Base-by-base conservation (phyloP, 352 stramenopile genomes). In the Phytophthora aleatoria region DNA sequence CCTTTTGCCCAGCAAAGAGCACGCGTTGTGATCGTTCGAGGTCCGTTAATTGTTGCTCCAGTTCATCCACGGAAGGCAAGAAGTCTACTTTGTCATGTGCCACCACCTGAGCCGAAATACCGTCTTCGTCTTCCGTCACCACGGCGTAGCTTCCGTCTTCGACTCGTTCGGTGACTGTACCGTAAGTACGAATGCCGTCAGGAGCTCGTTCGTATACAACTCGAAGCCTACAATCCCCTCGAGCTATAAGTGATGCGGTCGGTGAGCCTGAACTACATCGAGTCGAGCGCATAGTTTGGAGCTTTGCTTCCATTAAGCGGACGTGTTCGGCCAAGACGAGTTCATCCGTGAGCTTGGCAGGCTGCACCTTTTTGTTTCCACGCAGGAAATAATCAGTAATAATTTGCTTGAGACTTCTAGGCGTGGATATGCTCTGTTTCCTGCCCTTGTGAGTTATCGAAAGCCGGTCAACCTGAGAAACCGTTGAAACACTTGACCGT, bases 291-390 rank as follows among this genome's bases (percentile, higher is more conserved):
- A 76, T 76, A 6, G 28, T 47, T 33, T 67, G 57, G 8, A 77
- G 50, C 10, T 74, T 77, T 24, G 43, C 54, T 24, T 76, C 57
- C 76, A 87, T 85, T 1, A 70, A 54, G 0, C 68, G 69, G 12
- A 85, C 45, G n/a, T 67, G 67, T 26, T 80, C 73, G 13, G 57
- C 48, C 20, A 77, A 48, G 15, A 56, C 68, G 30, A 81, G 45
- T 11, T 67, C 70, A 2, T 54, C 62, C 3, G 61, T 67, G 11
- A n/a, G 38, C 50, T 59, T 69, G 4, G 78, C 71, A 26, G 81
- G 83, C 38, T 88, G 76, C 13, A 92, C 79, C 48, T 90, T 92
- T 44, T 86, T 89, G 30, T 73, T 90, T 24, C 88, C 82, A 28
- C 80, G 83, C 5, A 81, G 54, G 10, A 90, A 63, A 41, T 87